A percentile compares a stretch with the other conserved stretches of the same genome.
Conservation (phyloP, 2,329 filamentous ascomycete species). For the Corniculantispora saksenae region DNA sequence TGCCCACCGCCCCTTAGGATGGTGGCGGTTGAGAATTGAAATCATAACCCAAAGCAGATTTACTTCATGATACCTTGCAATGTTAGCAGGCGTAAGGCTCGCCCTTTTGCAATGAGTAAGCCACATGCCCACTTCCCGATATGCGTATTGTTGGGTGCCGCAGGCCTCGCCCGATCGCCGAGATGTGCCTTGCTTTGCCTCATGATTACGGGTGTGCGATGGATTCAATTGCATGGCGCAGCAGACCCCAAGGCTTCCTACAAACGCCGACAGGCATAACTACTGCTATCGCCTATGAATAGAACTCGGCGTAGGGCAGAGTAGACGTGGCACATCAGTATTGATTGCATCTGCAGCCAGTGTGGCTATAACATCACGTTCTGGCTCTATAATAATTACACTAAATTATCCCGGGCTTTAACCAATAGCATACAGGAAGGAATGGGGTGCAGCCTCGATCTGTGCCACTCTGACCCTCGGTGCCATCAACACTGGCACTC, state of each 20-base stretch:
- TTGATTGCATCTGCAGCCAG: too few relatives aligned
- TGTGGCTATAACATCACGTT: too few relatives aligned
- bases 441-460: neutral
- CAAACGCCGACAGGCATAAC: neutral
- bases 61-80: neutral
- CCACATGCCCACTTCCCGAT: neutral
- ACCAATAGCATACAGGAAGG: neutral
- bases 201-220: neutral
- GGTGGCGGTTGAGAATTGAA: too few relatives aligned
- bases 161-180: neutral
- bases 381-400: too few relatives aligned
- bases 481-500: neutral
- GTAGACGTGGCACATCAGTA: neutral
- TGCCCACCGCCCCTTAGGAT: too few relatives aligned
- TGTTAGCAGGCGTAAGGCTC: neutral
- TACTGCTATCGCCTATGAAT: neutral
- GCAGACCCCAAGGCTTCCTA: neutral
- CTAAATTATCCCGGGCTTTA: neutral
- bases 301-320: neutral
- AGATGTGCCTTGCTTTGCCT: neutral
- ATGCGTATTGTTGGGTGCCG: neutral
- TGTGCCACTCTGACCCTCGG: neutral
- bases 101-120: neutral
- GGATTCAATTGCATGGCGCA: neutral
- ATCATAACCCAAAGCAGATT: too few relatives aligned